phyloP scores from a whole-genome alignment of 2,329 filamentous ascomycete species.

The Aaosphaeria pasadenensis region DNA sequence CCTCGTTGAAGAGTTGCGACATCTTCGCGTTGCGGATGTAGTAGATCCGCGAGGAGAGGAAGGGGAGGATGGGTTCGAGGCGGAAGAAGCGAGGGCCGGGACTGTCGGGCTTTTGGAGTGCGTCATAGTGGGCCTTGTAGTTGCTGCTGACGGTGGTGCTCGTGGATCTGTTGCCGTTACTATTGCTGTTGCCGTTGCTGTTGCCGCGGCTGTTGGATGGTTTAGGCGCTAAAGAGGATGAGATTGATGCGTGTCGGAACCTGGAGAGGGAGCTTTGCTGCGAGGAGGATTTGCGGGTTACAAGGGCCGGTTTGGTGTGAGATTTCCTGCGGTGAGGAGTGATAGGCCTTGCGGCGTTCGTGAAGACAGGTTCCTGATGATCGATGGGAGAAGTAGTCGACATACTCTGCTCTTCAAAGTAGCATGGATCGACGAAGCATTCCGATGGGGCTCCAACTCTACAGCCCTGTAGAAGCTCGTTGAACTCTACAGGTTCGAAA shows the following conservation, averaged over 20 bases:
- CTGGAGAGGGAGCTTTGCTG: background rate
- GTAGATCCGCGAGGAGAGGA: conserved; percentile 31
- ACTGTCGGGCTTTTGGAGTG: conserved; percentile 9
- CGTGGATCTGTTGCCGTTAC: background rate
- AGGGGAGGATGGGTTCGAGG: conserved; percentile 27
- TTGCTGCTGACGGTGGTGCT: conserved; percentile 1
- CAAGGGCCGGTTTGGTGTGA: conserved; percentile 3
- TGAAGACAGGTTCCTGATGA: background rate
- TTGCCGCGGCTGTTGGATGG: conserved; percentile 13
- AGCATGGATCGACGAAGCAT: conserved; percentile 25
- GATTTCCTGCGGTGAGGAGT: conserved; percentile 12
- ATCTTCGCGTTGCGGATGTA: conserved; percentile 23
- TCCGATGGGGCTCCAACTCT: conserved; percentile 17
- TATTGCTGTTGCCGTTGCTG: conserved; percentile 5
- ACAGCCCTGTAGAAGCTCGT: conserved; percentile 30
- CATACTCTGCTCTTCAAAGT: conserved; percentile 8
- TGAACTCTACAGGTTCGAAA: conserved; percentile 33
- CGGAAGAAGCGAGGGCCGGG: conserved; percentile 30
- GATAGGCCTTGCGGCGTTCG: background rate
- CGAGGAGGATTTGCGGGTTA: background rate
- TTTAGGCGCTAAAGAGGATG: no score
- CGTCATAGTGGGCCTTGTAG: no score
- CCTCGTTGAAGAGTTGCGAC: conserved; percentile 16
- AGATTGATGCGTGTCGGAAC: no score
- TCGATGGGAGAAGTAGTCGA: conserved; percentile 6